Evolutionary conservation across 2,329 filamentous ascomycete species (phyloP).

Genomic region (Alternaria sp.): DNA sequence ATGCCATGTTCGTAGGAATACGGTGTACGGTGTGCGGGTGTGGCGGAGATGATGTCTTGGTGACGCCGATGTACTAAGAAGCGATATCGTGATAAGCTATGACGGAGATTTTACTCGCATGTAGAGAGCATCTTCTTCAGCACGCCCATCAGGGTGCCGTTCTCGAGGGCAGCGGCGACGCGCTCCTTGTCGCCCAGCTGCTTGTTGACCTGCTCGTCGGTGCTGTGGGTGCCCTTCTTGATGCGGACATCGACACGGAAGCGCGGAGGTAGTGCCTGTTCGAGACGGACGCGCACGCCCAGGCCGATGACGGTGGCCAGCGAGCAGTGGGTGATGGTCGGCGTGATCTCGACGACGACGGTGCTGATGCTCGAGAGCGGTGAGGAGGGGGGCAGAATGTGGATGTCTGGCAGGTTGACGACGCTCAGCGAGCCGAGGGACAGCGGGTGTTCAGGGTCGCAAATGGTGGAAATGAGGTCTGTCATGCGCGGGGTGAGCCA

Average conservation of each 20-base stretch:
- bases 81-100: not conserved
- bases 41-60: not conserved
- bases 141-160: constrained; percentile 85
- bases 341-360: constrained; percentile 88
- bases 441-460: constrained; percentile 94
- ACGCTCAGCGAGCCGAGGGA: constrained; percentile 92
- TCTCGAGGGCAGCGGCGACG: constrained; percentile 92
- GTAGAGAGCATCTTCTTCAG: constrained; percentile 93
- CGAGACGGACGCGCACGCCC: constrained; percentile 87
- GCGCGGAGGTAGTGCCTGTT: constrained; percentile 87
- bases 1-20: not conserved
- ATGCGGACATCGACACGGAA: constrained; percentile 92
- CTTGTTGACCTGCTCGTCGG: constrained; percentile 95
- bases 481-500: constrained; percentile 31
- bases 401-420: constrained; percentile 93
- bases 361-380: constrained; percentile 69
- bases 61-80: not conserved
- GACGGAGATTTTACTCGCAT: constrained; percentile 61
- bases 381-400: constrained; percentile 72
- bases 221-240: constrained; percentile 94
- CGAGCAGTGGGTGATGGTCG: constrained; percentile 96
- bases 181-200: constrained; percentile 96
- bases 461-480: constrained; percentile 95
- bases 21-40: not conserved
- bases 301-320: constrained; percentile 95